Evolutionary conservation across 2,329 filamentous ascomycete genomes (phyloP), one percentile per base, ranked within the genome.

Genomic region (Ascosphaera apis): DNA sequence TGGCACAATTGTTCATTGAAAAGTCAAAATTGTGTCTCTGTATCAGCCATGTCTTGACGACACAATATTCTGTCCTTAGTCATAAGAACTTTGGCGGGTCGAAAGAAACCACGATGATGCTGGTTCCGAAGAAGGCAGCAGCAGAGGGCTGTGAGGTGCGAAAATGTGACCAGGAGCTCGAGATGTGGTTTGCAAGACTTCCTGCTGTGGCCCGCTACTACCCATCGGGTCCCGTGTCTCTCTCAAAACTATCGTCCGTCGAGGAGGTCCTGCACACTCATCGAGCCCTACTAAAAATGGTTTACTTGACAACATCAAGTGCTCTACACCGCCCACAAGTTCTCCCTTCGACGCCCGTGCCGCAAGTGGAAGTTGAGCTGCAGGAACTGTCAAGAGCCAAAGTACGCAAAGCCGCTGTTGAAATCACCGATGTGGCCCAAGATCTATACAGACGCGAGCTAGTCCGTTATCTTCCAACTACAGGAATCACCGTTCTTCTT

Each of bases 321-420:
- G 86, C 86, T 2, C 65, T 95, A 13, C 84, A 93, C 53, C 74
- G 86, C 19, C 86, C 86, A 2, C 83, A 91, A 44, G 86, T 93
- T 40, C 66, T 92, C 30, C 82, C 83, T 1, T 76, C 76, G 0
- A 71, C 72, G 9, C 71, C 76, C 8, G 54, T 55, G 30, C 60
- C 62, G 5, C 57, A 55, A 3, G 58, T 62, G 12, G 70, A 70
- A 25, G 67, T 70, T 8, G 74, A 83, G 44, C 62, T 84, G 11
- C 78, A 91, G 48, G 81, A 91, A 39, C 67, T 80, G 41, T 91
- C 84, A 2, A 72, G 83, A 34, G 67, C 72, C 41, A 79, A 82
- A 43, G 83, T 93, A 8, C 76, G 81, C 15, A 73, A 81, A 41
- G 80, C 84, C 1, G 84, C 84, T 1, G 69, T 72, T 41, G 77